phyloP scores from a whole-genome alignment of 257 asterid genomes.

The Jasminum sambac region DNA sequence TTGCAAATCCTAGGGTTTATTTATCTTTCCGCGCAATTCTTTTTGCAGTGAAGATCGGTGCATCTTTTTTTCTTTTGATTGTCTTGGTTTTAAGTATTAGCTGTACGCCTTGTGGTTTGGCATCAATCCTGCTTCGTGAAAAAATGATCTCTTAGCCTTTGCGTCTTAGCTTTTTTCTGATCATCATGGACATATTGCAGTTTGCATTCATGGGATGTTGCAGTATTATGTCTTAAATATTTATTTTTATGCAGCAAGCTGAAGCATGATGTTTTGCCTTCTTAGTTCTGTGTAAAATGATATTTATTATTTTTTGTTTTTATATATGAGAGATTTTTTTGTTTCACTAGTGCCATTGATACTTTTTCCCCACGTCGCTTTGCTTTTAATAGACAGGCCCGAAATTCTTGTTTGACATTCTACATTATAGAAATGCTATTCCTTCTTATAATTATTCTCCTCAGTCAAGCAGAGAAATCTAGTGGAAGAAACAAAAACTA shows the following conservation, averaged over 20 bases:
- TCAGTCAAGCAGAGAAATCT: not conserved
- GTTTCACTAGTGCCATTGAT: not conserved
- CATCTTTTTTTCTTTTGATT: not conserved
- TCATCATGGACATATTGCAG: not conserved
- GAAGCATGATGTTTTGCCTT: not conserved
- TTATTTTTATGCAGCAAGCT: not conserved
- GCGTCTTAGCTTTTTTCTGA: conserved; percentile 3
- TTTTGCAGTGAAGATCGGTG: not conserved
- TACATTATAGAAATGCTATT: not conserved
- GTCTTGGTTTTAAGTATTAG: not conserved
- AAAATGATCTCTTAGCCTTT: not conserved
- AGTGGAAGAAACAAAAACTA: not conserved
- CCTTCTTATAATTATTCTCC: not conserved
- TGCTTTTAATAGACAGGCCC: not conserved
- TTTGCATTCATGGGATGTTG: conserved; percentile 10
- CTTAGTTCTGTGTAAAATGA: not conserved
- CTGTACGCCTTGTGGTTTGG: not conserved
- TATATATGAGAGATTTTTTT: not conserved
- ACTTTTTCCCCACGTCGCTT: not conserved
- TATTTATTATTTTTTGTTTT: not conserved
- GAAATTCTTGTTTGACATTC: not conserved
- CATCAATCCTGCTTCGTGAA: not conserved
- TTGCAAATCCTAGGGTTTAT: conserved; percentile 32
- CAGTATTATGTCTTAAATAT: not conserved
- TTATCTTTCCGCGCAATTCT: conserved; percentile 7